These are phyloP conservation scores for Westerdykella aurantiaca DNA, from an alignment of 2,329 filamentous ascomycete species.

Conservation along the genomic window DNA sequence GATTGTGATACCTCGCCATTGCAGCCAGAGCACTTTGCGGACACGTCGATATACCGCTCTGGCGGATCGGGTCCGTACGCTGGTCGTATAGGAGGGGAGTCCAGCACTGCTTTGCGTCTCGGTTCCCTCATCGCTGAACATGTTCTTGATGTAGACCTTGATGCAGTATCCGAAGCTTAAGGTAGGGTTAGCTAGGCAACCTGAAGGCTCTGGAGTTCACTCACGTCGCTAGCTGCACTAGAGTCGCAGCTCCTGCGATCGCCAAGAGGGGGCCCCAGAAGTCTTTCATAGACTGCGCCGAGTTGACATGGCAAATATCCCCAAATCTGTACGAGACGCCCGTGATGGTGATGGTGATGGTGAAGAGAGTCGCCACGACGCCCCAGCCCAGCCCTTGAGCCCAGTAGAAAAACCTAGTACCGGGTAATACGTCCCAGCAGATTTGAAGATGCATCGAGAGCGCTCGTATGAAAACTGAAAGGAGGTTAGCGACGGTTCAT, in stretches of 20 bases:
- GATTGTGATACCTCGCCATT: constrained; percentile 90
- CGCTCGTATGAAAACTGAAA: constrained; percentile 69
- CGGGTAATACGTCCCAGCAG: constrained; percentile 91
- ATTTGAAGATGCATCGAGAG: constrained; percentile 94
- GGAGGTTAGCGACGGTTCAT: neutral
- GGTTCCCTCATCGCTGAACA: constrained; percentile 66
- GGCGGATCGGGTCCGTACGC: constrained; percentile 72
- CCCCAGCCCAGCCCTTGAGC: constrained; percentile 79
- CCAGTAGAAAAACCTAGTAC: constrained; percentile 81
- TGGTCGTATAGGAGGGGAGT: constrained; percentile 63
- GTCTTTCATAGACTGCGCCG: constrained; percentile 71
- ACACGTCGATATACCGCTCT: constrained; percentile 84
- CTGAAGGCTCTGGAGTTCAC: constrained; percentile 22
- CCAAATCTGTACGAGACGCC: constrained; percentile 95
- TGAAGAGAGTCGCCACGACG: constrained; percentile 68
- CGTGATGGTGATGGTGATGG: constrained; percentile 72
- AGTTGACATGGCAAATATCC: constrained; percentile 88
- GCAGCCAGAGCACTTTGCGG: constrained; percentile 77
- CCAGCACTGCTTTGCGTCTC: constrained; percentile 57
- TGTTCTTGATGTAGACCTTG: constrained; percentile 83
- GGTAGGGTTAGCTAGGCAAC: constrained; percentile 9
- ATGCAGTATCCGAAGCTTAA: constrained; percentile 68
- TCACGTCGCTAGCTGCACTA: constrained; percentile 81
- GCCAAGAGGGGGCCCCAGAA: constrained; percentile 87
- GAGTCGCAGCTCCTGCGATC: constrained; percentile 67